A percentile compares a stretch with the other conserved stretches of the same genome.
These are phyloP conservation scores for Microglena sp. DNA, from an alignment of 139 green algal genomes.

Conservation along the genomic window DNA sequence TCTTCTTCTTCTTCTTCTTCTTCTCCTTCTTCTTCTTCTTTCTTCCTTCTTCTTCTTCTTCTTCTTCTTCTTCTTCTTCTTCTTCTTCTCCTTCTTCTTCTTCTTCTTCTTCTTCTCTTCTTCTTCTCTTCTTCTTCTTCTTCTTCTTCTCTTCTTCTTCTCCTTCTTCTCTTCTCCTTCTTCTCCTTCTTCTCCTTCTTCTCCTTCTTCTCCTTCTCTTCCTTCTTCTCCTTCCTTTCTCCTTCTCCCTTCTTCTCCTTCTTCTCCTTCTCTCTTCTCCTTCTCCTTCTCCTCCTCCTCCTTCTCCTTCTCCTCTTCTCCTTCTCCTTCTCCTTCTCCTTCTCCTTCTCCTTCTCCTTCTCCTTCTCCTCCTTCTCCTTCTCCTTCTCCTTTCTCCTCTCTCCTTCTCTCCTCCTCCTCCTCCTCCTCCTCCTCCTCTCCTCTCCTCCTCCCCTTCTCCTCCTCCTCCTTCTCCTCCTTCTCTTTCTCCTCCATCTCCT, in stretches of 20 bases:
- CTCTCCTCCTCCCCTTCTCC: no score
- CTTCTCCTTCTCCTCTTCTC: conserved; percentile 23
- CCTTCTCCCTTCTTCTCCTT: conserved; percentile 2
- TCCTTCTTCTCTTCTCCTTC: conserved; percentile 18
- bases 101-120: neutral
- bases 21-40: no score
- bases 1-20: no score
- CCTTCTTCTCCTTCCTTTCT: conserved; percentile 3
- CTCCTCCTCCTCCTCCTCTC: no score
- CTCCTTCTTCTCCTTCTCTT: neutral
- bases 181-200: conserved; percentile 1
- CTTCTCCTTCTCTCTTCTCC: neutral
- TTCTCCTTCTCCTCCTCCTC: conserved; percentile 14
- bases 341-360: neutral
- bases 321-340: conserved; percentile 10
- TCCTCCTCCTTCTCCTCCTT: conserved; percentile 1
- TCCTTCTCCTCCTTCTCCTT: neutral
- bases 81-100: no score
- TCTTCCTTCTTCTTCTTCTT: no score
- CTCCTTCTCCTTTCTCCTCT: neutral
- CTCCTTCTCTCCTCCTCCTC: neutral
- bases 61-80: no score
- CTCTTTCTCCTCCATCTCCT: neutral
- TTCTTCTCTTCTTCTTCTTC: conserved; percentile 1
- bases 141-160: conserved; percentile 13